A percentile compares a stretch with the other conserved stretches of the same genome.
These are phyloP conservation scores for Datisca glomerata DNA, from an alignment of 306 rosid genomes.

Conservation along the genomic window DNA sequence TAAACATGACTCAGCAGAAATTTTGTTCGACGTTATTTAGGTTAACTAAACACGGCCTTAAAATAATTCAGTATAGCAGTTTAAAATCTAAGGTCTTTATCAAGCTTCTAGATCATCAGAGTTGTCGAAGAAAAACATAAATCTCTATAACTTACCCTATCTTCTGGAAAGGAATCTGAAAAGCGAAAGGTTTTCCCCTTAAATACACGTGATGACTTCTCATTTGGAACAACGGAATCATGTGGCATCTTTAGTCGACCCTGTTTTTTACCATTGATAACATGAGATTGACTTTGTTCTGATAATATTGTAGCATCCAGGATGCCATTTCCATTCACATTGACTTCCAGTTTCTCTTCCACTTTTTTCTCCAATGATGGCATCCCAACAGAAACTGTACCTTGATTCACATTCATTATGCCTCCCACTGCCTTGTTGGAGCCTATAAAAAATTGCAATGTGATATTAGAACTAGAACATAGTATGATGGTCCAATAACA, in stretches of 20 bases:
- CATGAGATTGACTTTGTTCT: conserved; percentile 29
- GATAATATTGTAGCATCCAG: conserved; percentile 26
- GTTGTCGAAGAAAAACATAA: background rate
- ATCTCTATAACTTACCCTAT: conserved; percentile 43
- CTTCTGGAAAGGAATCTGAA: conserved; percentile 70
- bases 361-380: conserved; percentile 28
- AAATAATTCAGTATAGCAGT: background rate
- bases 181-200: conserved; percentile 53
- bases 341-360: conserved; percentile 29
- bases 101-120: background rate
- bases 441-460: conserved; percentile 16
- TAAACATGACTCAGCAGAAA: no score
- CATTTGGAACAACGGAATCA: conserved; percentile 29
- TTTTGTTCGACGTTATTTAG: no score
- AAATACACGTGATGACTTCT: conserved; percentile 44
- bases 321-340: conserved; percentile 20
- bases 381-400: conserved; percentile 33
- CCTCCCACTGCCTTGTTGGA: conserved; percentile 37
- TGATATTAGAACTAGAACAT: conserved; percentile 15
- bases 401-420: conserved; percentile 24
- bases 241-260: conserved; percentile 21
- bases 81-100: conserved; percentile 5
- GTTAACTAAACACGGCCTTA: no score
- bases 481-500: conserved; percentile 7
- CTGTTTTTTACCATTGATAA: conserved; percentile 16